Conservation (phyloP, 23 red algal species). For the Gracilaria vermiculophylla region DNA sequence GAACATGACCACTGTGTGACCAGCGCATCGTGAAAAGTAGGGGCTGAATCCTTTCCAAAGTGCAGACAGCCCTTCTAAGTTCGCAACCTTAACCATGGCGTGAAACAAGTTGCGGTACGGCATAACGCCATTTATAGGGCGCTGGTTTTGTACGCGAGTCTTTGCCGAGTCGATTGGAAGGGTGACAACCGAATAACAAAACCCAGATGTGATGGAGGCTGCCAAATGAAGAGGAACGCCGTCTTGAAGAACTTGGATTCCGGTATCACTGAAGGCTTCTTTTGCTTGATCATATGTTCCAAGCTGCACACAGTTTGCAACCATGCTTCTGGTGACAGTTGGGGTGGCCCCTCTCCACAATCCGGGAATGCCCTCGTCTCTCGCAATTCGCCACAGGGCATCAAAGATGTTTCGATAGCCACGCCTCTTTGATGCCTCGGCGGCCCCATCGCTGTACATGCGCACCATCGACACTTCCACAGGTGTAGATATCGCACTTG, state of each 20-base stretch:
- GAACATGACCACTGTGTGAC: slow-evolving; percentile 90
- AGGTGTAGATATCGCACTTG: slow-evolving; percentile 69
- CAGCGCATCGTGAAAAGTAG: slow-evolving; percentile 82
- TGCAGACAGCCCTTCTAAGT: slow-evolving; percentile 67
- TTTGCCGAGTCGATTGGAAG: slow-evolving; percentile 95
- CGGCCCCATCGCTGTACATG: slow-evolving; percentile 85
- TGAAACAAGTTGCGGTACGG: slow-evolving; percentile 62
- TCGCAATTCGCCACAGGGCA: slow-evolving; percentile 82
- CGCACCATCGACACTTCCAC: slow-evolving; percentile 89
- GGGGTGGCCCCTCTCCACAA: slow-evolving; percentile 90
- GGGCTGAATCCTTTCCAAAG: slow-evolving; percentile 85
- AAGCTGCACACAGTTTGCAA: slow-evolving; percentile 87
- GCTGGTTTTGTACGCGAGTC: slow-evolving; percentile 84
- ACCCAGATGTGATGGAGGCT: slow-evolving; percentile 80
- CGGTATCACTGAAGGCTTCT: slow-evolving; percentile 54
- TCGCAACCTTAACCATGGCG: slow-evolving; percentile 63
- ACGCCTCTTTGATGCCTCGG: slow-evolving; percentile 59
- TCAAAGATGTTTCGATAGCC: slow-evolving; percentile 79
- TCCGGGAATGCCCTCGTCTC: slow-evolving; percentile 81
- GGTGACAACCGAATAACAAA: slow-evolving; percentile 76
- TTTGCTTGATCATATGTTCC: slow-evolving; percentile 94
- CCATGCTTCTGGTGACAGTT: slow-evolving; percentile 73
- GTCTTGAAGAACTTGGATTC: slow-evolving; percentile 25
- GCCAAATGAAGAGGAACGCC: slow-evolving; percentile 74
- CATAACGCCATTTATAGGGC: neutral